Percentiles rank a stretch among this genome's conserved stretches.
Conservation (phyloP, 139 green algal genomes). For the Coccomyxa sp. region DNA sequence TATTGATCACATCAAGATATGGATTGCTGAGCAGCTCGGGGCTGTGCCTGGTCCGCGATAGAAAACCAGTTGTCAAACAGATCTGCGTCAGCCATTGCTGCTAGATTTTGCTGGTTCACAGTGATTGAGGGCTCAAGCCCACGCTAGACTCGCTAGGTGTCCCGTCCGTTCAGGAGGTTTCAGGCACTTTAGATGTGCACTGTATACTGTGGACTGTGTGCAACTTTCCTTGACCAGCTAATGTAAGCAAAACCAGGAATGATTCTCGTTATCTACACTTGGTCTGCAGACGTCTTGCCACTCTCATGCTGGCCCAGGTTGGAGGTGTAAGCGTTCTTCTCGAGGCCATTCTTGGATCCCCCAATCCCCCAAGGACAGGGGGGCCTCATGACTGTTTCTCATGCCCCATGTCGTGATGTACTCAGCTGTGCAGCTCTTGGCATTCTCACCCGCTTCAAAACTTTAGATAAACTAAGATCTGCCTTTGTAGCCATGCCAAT, state of each 20-base stretch:
- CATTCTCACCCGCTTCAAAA: neutral
- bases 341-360: neutral
- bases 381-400: neutral
- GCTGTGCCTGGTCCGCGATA: conserved; percentile 37
- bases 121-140: neutral
- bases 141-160: neutral
- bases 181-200: neutral
- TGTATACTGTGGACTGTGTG: neutral
- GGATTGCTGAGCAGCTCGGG: no score
- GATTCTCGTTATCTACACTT: neutral
- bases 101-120: neutral
- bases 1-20: neutral
- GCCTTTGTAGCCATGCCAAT: conserved; percentile 4
- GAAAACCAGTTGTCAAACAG: conserved; percentile 63
- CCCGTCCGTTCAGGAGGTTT: neutral
- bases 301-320: neutral
- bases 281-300: neutral
- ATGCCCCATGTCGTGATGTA: neutral
- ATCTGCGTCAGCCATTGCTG: conserved; percentile 16
- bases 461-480: neutral
- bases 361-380: no score
- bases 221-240: neutral
- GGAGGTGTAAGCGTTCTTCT: neutral
- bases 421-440: neutral
- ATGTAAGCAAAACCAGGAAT: no score